Percentiles rank a stretch among this genome's conserved stretches.
phyloP scores from a whole-genome alignment of 2,329 filamentous ascomycete species.

The Myotisia sp. region DNA sequence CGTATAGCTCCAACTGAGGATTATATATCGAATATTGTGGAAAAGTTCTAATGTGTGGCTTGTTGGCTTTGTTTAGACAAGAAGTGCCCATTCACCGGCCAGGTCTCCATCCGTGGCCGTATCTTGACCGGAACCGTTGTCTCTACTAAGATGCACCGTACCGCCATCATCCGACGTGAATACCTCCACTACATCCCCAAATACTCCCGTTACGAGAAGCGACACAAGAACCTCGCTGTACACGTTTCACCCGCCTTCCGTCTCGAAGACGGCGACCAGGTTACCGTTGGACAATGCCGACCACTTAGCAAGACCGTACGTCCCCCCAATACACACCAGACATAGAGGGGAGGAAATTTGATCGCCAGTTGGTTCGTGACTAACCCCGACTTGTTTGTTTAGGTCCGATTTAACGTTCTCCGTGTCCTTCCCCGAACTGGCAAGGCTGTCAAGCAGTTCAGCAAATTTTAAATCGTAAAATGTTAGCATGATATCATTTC shows the following conservation, averaged over 20 bases:
- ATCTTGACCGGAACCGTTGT: slow-evolving; percentile 98
- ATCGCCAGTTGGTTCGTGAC: background rate
- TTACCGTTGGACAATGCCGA: slow-evolving; percentile 98
- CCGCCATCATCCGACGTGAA: slow-evolving; percentile 96
- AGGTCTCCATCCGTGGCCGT: slow-evolving; percentile 99
- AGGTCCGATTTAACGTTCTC: slow-evolving; percentile 99
- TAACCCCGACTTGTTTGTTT: slow-evolving; percentile 2
- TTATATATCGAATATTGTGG: too few species aligned
- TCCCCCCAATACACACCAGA: slow-evolving; percentile 19
- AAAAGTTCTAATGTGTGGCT: too few species aligned
- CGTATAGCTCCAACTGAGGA: too few species aligned
- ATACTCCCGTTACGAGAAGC: slow-evolving; percentile 99
- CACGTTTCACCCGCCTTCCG: slow-evolving; percentile 99
- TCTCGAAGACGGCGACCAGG: slow-evolving; percentile 99
- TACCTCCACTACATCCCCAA: slow-evolving; percentile 99
- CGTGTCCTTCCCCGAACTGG: slow-evolving; percentile 94
- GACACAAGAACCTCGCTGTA: slow-evolving; percentile 99
- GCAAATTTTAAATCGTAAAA: slow-evolving; percentile 69
- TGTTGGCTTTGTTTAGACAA: slow-evolving; percentile 85
- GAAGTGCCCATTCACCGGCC: slow-evolving; percentile 99
- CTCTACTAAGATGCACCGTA: slow-evolving; percentile 99
- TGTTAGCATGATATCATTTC: slow-evolving; percentile 12
- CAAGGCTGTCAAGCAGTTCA: slow-evolving; percentile 95
- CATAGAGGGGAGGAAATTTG: background rate
- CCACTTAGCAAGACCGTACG: slow-evolving; percentile 98